Conservation (phyloP, 257 asterid species). For the Solanum chmielewskii region DNA sequence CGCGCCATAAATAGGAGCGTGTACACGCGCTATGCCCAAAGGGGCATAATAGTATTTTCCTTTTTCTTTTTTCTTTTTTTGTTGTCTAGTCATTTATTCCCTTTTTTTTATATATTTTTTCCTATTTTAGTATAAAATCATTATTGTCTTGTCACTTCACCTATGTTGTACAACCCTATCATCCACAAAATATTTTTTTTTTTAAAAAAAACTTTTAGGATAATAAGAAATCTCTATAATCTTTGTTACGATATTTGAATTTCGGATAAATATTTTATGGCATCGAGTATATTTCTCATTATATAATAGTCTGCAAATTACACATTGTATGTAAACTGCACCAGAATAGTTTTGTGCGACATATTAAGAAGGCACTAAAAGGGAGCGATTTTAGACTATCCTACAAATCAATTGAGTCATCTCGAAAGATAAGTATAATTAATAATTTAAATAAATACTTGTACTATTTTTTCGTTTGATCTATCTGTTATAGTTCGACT, state of each 20-base stretch:
- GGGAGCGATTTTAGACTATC: too few relatives aligned
- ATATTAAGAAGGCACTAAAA: fast-evolving
- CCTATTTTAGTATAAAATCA: neutral
- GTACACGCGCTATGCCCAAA: neutral
- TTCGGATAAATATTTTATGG: too few relatives aligned
- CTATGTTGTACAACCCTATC: neutral
- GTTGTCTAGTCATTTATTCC: neutral
- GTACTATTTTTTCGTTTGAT: too few relatives aligned
- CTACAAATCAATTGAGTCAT: neutral
- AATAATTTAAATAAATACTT: too few relatives aligned
- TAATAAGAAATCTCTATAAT: too few relatives aligned
- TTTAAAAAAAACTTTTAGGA: too few relatives aligned
- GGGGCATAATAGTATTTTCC: neutral
- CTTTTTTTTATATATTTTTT: neutral
- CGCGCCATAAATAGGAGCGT: neutral
- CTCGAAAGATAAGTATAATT: neutral
- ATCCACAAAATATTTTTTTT: neutral
- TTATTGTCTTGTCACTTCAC: constrained; percentile 7
- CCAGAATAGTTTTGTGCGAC: too few relatives aligned
- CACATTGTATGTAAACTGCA: fast-evolving
- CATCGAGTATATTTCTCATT: fast-evolving
- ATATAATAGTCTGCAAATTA: too few relatives aligned
- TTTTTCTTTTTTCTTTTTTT: too few relatives aligned
- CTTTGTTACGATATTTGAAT: too few relatives aligned
- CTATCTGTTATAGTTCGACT: too few relatives aligned